Evolutionary conservation across 2,329 filamentous ascomycete genomes (phyloP).

Genomic region (Colletotrichum melonis): DNA sequence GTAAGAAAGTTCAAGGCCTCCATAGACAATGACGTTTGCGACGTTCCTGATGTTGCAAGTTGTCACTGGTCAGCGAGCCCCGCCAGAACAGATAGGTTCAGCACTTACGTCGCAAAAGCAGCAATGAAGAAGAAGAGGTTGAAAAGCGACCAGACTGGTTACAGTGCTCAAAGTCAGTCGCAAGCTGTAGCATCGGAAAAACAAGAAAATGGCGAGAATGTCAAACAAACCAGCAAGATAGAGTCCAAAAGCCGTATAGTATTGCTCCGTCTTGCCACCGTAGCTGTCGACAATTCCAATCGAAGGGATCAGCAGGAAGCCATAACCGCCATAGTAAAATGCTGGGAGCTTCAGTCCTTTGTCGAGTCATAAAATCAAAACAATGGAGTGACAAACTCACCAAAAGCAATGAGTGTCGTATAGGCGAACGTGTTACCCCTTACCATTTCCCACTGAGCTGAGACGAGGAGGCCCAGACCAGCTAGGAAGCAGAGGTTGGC

Average conservation of each 20-base stretch:
- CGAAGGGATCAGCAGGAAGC: background rate
- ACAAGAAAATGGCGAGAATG: background rate
- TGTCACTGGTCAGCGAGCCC: background rate
- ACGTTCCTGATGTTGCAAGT: background rate
- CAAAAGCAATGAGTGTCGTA: conserved; percentile 64
- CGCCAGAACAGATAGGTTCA: background rate
- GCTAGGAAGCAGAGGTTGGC: conserved; percentile 35
- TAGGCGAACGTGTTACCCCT: conserved; percentile 64
- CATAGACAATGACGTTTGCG: background rate
- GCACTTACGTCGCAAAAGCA: background rate
- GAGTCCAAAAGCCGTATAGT: background rate
- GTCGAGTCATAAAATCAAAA: background rate
- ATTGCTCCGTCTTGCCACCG: background rate
- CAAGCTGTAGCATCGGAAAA: too few species aligned
- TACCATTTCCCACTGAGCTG: conserved; percentile 66
- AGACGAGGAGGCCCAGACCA: conserved; percentile 62
- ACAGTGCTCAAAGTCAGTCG: too few species aligned
- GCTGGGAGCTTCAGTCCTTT: background rate
- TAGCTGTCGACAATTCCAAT: background rate
- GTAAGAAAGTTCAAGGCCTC: background rate
- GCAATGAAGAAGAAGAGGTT: background rate
- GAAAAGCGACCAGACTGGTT: background rate
- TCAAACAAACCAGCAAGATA: background rate
- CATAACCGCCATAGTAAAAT: background rate
- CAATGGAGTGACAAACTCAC: conserved; percentile 40